A percentile compares a stretch with the other conserved stretches of the same genome.
These are phyloP conservation scores for Peterozyma toletana DNA, from an alignment of 805 yeast species.

Conservation along the genomic window DNA sequence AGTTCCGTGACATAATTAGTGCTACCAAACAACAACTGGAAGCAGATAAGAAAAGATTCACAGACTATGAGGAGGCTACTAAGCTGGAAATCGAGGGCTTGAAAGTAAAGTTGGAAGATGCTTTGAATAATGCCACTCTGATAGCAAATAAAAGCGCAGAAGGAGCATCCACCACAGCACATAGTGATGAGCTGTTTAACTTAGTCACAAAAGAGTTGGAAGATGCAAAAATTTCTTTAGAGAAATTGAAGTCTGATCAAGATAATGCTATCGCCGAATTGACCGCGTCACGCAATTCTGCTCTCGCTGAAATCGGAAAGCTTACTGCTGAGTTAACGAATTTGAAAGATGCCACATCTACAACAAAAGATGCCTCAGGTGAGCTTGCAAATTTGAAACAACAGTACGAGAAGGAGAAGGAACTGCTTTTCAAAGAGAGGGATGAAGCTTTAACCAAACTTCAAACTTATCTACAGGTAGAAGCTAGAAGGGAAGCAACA, in stretches of 20 bases:
- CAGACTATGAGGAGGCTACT: slow-evolving; percentile 1
- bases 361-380: background rate
- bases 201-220: slow-evolving; percentile 15
- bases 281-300: slow-evolving; percentile 10
- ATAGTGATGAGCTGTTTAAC: background rate
- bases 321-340: background rate
- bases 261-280: slow-evolving; percentile 11
- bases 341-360: slow-evolving; percentile 5
- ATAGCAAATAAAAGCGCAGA: slow-evolving; percentile 7
- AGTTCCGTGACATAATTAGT: slow-evolving; percentile 6
- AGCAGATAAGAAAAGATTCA: slow-evolving; percentile 4
- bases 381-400: slow-evolving; percentile 12
- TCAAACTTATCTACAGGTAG: slow-evolving; percentile 14
- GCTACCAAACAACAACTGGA: slow-evolving; percentile 2
- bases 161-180: background rate
- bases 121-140: slow-evolving; percentile 11
- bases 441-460: slow-evolving; percentile 10
- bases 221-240: slow-evolving; percentile 9
- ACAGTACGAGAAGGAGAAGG: slow-evolving; percentile 16
- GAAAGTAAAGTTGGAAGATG: slow-evolving; percentile 9
- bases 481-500: slow-evolving; percentile 17
- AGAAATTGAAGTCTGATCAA: slow-evolving; percentile 1
- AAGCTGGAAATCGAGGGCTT: slow-evolving; percentile 17
- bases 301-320: slow-evolving; percentile 9
- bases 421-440: slow-evolving; percentile 8